Evolutionary conservation across 2,329 filamentous ascomycete genomes (phyloP), one percentile per base, ranked within the genome.

Genomic region (Epichloe baconii): DNA sequence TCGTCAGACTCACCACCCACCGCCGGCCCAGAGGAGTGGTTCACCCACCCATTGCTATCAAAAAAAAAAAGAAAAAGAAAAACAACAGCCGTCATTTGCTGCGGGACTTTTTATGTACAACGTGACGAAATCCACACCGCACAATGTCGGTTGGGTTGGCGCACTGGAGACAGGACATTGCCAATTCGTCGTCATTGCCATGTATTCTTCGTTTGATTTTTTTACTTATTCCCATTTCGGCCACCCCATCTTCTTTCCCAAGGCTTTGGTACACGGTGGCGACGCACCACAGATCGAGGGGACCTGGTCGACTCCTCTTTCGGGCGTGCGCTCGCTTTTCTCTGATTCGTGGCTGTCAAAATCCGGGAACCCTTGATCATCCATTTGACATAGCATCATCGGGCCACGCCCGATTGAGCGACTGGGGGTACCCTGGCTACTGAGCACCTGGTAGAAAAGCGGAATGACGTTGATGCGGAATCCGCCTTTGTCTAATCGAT

Each of bases 331-430:
- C 17, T 21, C 10, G 4, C 17, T 5, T 8, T 23, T 34, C 12
- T 6, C 10, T 37, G 35, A n/a, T 31, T 23, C 19, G 50, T 52
- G 42, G 42, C 51, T 49, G 50, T 17, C 35, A 21, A 19, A 52
- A 41, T 49, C 51, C 31, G 51, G 47, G 51, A 49, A 52, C 31
- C 51, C 51, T 52, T 34, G 51, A 52, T 47, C 23, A 19, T 37
- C 15, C 7, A 14, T 26, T 37, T 12, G 36, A n/a, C 48, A 44
- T 10, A 11, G 41, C 21, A 41, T 36, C 35, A 45, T 17, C 43
- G 14, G 34, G 17, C 36, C 23, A 31, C 23, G 23, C 47, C 38
- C 5, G 38, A 49, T 31, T 11, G 26, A 31, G 26, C 26, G 10
- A 11, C 38, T 31, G 19, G 17, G 19, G 47, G 47, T 21, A 17